Base-by-base conservation (phyloP, 768 basidiomycete genomes). In the Serpula lacrymans region DNA sequence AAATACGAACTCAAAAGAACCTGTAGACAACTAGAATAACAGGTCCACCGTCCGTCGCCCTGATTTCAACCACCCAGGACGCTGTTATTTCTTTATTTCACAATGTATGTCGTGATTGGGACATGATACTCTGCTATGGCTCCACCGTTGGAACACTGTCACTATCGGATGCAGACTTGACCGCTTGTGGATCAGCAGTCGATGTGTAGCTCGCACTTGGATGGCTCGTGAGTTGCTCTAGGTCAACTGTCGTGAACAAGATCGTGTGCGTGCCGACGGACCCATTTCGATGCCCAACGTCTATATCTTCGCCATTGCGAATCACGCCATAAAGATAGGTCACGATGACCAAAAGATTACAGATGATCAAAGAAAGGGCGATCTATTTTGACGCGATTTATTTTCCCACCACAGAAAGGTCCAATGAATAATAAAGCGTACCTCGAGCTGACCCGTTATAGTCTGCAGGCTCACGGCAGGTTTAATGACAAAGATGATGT, bases 401-500 rank as follows among this genome's bases (percentile, higher is more conserved):
- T 31, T n/a, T n/a, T n/a, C n/a, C n/a, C 37, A 39, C 27, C 22
- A 35, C 18, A 2, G 39, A 29, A 17, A 21, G 25, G 9, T 18
- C 16, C n/a, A 12, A 48, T 43, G 23, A 40, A 48, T 17, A 36
- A 48, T 16, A 29, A 10, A 11, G 3, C 3, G 8, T 22, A 44
- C 46, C 32, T 55, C 55, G 42, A 59, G 39, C 9, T 60, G 53
- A 9, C 41, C 58, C 4, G 48, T 45, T 26, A 59, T 21, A 41
- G 56, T 43, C 11, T 43, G 37, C 14, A 47, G 47, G 2, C 47
- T 42, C 2, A 40, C 43, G 2, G 42, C 2, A 1, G 38, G 31
- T 6, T 2, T 20, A 2, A 51, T 44, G 9, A 52, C 36, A 1
- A 39, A 14, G 7, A 51, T 23, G 8, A 43, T 35, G 10, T 58